Conservation (phyloP, 257 asterid species). For the Fraxinus excelsior region DNA sequence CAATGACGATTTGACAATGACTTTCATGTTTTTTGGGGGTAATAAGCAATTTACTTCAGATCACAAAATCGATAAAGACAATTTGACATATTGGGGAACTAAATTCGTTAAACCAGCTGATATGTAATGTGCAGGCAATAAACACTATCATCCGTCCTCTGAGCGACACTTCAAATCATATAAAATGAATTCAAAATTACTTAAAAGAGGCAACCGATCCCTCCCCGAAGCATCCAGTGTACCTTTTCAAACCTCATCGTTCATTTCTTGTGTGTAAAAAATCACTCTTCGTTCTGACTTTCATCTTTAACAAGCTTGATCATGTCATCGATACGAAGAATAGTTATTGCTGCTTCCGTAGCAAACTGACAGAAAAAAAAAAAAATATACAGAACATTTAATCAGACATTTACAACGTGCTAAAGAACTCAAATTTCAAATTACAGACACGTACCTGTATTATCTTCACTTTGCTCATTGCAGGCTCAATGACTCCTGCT, state of each 20-base stretch:
- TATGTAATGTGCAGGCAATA: not conserved
- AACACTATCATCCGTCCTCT: not conserved
- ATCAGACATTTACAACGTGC: not conserved
- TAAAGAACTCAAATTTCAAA: conserved; percentile 3
- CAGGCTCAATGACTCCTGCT: conserved; percentile 98
- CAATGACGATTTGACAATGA: too few species aligned
- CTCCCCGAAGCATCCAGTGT: not conserved
- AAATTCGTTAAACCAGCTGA: not conserved
- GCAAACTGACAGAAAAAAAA: conserved; percentile 67
- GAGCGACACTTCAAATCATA: not conserved
- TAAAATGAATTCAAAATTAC: not conserved
- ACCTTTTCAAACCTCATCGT: not conserved
- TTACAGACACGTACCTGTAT: conserved; percentile 58
- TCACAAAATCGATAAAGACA: not conserved
- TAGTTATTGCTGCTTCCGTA: conserved; percentile 97
- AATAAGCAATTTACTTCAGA: not conserved
- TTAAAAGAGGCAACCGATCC: not conserved
- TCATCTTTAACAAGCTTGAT: conserved; percentile 89
- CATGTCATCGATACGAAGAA: conserved; percentile 98
- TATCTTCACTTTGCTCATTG: conserved; percentile 99
- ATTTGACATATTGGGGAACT: not conserved
- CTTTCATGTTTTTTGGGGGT: too few species aligned
- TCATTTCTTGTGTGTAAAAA: not conserved
- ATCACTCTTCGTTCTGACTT: conserved; percentile 57
- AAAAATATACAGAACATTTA: not conserved